phyloP scores from a whole-genome alignment of 441 rosid genomes.

The Eruca vesicaria region DNA sequence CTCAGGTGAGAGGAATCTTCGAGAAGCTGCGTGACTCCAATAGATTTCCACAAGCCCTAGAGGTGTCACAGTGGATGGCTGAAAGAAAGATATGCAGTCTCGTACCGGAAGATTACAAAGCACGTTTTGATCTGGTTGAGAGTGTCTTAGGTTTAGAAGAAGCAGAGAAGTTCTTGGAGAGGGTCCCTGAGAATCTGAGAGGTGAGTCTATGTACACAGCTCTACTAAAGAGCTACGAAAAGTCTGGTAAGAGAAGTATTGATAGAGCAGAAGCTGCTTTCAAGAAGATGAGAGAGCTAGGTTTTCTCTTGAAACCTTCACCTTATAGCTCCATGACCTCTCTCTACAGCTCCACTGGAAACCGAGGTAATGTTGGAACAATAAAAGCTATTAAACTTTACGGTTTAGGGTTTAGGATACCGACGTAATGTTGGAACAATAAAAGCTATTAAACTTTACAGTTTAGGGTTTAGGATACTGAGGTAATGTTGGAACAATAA shows the following conservation, averaged over 20 bases:
- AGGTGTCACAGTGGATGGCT: conserved; percentile 8
- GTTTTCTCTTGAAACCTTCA: not conserved
- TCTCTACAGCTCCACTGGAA: not conserved
- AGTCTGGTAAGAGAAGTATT: not conserved
- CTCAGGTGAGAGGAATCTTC: not conserved
- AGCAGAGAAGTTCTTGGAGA: conserved; percentile 13
- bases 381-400: too few species aligned
- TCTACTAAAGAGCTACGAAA: not conserved
- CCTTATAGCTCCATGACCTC: not conserved
- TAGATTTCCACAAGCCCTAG: not conserved
- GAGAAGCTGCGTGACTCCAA: not conserved
- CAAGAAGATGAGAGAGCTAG: conserved; percentile 5
- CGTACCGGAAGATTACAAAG: not conserved
- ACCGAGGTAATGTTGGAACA: not conserved
- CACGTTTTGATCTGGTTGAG: not conserved
- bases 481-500: too few species aligned
- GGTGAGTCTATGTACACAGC: not conserved
- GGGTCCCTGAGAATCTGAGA: not conserved
- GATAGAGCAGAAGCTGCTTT: conserved; percentile 3
- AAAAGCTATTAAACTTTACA: too few species aligned
- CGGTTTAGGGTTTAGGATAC: not conserved
- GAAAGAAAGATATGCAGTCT: not conserved
- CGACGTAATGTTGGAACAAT: too few species aligned
- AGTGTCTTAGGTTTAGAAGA: not conserved
- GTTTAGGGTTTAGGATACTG: not conserved